phyloP scores from a whole-genome alignment of 139 green algal species.

The Picochlorum sp. region DNA sequence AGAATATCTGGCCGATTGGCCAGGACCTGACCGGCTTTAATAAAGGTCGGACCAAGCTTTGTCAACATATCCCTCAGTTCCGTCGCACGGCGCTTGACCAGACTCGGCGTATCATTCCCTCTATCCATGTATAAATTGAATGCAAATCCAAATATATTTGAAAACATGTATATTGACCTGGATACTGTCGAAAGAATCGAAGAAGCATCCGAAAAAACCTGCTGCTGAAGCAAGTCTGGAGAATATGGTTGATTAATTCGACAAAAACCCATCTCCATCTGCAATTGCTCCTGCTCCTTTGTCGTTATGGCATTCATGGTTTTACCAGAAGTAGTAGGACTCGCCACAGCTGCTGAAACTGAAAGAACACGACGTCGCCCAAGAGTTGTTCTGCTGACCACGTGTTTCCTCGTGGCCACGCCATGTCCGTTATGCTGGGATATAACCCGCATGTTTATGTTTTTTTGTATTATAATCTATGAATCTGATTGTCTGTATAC shows the following conservation, averaged over 20 bases:
- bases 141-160: constrained; percentile 17
- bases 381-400: neutral
- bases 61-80: constrained; percentile 82
- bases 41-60: constrained; percentile 89
- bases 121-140: constrained; percentile 16
- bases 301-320: neutral
- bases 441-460: neutral
- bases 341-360: neutral
- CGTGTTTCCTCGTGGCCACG: neutral
- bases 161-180: constrained; percentile 15
- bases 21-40: constrained; percentile 97
- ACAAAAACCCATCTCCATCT: constrained; percentile 48
- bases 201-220: constrained; percentile 5
- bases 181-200: constrained; percentile 5
- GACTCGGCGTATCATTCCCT: constrained; percentile 14
- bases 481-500: too few relatives aligned
- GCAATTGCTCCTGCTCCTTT: constrained; percentile 34
- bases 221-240: constrained; percentile 26
- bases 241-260: constrained; percentile 33
- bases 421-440: neutral
- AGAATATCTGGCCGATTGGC: constrained; percentile 97
- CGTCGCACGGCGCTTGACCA: constrained; percentile 56
- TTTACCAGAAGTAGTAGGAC: neutral
- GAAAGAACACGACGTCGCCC: neutral
- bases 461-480: neutral